Evolutionary conservation across 1,284 basidiomycete genomes (phyloP), one percentile per base, ranked within the genome.

Genomic region (Athelia sp.): DNA sequence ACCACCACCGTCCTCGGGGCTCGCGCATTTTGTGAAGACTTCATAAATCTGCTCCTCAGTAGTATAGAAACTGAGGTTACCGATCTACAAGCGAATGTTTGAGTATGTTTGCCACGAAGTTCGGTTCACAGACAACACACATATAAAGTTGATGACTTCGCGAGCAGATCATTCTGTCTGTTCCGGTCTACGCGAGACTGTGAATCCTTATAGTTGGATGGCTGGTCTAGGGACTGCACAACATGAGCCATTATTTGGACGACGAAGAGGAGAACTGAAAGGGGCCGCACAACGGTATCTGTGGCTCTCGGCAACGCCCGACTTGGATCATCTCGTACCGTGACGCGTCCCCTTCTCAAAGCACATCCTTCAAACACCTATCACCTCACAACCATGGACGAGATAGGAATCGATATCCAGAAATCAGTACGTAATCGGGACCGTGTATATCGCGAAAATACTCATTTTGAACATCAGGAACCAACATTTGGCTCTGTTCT

Each of bases 21-120:
- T 87, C 36, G 93, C 84, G 58, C 94, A 97, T 73, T 93, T 92
- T 51, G 87, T 84, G 70, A 99, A 99, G 46, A 99, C 72, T 69
- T 99, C 96, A 72, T 98, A 98, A 70, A 99, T 98, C 71, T 99
- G 97, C 65, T 98, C 95, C 72, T 99, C 97, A 45, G 96, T 98
- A 10, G 95, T 98, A 73, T 91, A 97, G 71, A 96, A 98, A 72
- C 92, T 94, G 65, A 98, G 74, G 68, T 98, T 98, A 62, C 95
- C 97, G 62, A 99, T 87, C 82, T 98, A 58, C 62, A 60, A 59
- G 62, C 52, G 13, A 38, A 24, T 35, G 45, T n/a, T 23, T 48
- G 43, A 51, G 23, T 49, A 50, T 51, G 49, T 29, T 47, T 14
- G 50, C 46, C 31, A 34, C 22, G 36, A 24, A 35, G 42, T 43